Conservation (phyloP, 176 grass and related monocot species). For the Luzula sylvatica region DNA sequence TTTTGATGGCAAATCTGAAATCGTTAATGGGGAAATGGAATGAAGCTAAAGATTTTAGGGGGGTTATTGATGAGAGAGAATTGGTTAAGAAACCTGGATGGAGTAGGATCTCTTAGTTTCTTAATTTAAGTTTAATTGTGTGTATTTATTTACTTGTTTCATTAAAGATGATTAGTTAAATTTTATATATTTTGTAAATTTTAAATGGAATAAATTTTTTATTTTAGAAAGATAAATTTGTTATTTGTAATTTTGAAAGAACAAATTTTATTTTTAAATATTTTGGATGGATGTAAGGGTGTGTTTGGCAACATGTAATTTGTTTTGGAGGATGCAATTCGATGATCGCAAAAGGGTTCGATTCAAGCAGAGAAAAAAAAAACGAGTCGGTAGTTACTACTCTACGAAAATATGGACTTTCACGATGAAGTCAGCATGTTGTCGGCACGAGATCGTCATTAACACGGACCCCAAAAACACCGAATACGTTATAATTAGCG, state of each 20-base stretch:
- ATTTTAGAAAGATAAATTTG: no score
- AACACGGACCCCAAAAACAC: slow-evolving; percentile 96
- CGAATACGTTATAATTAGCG: slow-evolving; percentile 80
- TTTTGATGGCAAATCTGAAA: slow-evolving; percentile 44
- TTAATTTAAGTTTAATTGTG: not conserved
- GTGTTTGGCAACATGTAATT: no score
- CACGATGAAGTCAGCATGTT: slow-evolving; percentile 96
- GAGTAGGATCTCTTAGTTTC: slow-evolving; percentile 26
- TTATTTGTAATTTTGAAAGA: no score
- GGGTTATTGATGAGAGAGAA: slow-evolving; percentile 26
- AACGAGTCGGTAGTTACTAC: slow-evolving; percentile 98
- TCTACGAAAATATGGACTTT: slow-evolving; percentile 99
- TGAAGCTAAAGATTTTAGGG: slow-evolving; percentile 41
- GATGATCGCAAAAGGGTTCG: slow-evolving; percentile 97
- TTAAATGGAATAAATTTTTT: no score
- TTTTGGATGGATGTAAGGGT: no score
- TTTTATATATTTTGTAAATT: no score
- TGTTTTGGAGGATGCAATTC: slow-evolving; percentile 98
- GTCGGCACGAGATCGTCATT: slow-evolving; percentile 83
- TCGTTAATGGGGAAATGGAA: slow-evolving; percentile 47
- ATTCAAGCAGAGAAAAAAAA: slow-evolving; percentile 98
- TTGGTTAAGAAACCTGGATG: slow-evolving; percentile 59
- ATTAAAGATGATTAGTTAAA: no score
- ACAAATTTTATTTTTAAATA: no score
- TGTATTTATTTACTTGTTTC: not conserved